Conservation (phyloP, 1,284 basidiomycete genomes). For the Pterulicium gracile region DNA sequence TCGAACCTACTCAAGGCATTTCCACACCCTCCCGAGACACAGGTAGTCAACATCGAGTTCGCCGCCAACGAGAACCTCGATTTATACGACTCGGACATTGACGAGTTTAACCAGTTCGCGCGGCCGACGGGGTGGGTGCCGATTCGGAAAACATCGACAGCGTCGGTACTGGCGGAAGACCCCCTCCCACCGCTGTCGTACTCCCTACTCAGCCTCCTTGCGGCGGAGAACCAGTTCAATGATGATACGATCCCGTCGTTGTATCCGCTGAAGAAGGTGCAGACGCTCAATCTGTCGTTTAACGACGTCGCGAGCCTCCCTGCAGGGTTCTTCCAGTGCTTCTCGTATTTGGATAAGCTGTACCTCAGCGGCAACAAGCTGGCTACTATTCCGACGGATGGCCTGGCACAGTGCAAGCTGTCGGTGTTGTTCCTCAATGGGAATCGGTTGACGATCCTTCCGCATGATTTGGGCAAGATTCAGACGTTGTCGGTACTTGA, state of each 20-base stretch:
- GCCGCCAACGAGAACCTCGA: constrained; percentile 2
- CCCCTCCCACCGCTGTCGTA: constrained; percentile 57
- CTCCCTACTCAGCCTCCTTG: constrained; percentile 69
- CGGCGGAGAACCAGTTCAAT: constrained; percentile 84
- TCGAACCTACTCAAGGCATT: constrained; percentile 80
- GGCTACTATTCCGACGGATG: constrained; percentile 83
- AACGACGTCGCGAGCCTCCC: constrained; percentile 93
- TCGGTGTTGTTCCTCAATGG: constrained; percentile 85
- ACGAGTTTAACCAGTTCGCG: background rate
- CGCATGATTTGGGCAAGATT: constrained; percentile 83
- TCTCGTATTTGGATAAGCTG: constrained; percentile 68
- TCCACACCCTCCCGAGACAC: constrained; percentile 44
- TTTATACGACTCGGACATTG: background rate
- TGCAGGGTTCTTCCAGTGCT: constrained; percentile 62
- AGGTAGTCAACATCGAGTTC: constrained; percentile 5
- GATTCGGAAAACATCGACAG: constrained; percentile 33
- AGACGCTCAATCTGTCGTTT: constrained; percentile 88
- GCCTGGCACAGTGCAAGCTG: constrained; percentile 60
- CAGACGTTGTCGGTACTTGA: constrained; percentile 78
- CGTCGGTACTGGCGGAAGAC: constrained; percentile 19
- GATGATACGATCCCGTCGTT: constrained; percentile 77
- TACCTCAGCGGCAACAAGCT: constrained; percentile 94
- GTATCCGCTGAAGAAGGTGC: constrained; percentile 66
- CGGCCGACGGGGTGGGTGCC: background rate
- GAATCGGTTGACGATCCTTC: constrained; percentile 88